Conservation (phyloP, 2,329 filamentous ascomycete genomes). For the Ceratocystis ficicola region DNA sequence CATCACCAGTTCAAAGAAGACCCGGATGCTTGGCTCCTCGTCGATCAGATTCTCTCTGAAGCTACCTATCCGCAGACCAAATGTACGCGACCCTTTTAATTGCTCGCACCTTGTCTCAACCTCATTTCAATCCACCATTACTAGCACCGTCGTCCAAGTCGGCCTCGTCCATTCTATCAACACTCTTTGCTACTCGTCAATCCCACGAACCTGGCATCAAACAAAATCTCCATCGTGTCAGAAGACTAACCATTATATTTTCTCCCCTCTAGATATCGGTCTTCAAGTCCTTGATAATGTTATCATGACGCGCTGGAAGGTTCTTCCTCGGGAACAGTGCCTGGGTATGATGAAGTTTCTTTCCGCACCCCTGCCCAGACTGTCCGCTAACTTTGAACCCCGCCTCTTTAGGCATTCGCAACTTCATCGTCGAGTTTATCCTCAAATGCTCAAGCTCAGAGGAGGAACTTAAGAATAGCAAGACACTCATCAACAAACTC, state of each 20-base stretch:
- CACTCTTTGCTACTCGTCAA: background rate
- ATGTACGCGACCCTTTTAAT: constrained; percentile 46
- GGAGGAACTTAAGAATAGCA: constrained; percentile 71
- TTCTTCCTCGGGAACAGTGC: constrained; percentile 89
- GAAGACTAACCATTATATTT: constrained; percentile 10
- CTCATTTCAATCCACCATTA: background rate
- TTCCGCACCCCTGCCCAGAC: background rate
- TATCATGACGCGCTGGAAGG: constrained; percentile 98
- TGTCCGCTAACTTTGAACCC: constrained; percentile 10
- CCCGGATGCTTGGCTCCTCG: constrained; percentile 91
- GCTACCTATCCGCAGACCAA: constrained; percentile 92
- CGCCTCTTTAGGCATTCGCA: constrained; percentile 64
- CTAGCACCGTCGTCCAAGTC: background rate
- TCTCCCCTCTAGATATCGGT: constrained; percentile 56
- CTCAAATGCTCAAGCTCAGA: constrained; percentile 85
- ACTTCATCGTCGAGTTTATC: constrained; percentile 98
- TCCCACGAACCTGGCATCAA: background rate
- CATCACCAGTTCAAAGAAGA: constrained; percentile 88
- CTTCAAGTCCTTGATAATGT: constrained; percentile 96
- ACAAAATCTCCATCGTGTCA: background rate
- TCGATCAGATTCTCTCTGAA: constrained; percentile 91
- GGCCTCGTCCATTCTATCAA: background rate
- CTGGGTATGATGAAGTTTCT: constrained; percentile 44
- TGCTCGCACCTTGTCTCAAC: background rate
- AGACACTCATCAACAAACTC: constrained; percentile 91